A percentile compares a stretch with the other conserved stretches of the same genome.
phyloP scores from a whole-genome alignment of 1,284 basidiomycete genomes.

The Fomitiporia mediterranea region DNA sequence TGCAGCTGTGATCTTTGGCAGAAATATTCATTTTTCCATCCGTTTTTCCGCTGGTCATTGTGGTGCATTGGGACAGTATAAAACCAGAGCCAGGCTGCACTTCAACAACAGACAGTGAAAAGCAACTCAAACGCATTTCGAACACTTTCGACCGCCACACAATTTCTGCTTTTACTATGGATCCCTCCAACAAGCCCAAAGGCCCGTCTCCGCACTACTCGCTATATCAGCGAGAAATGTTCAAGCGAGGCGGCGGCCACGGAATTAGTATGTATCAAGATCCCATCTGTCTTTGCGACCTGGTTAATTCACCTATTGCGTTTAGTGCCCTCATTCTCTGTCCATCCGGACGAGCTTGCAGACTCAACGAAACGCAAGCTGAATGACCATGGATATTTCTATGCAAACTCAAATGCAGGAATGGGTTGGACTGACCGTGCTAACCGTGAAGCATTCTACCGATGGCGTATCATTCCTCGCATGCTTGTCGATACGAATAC shows the following conservation, averaged over 20 bases:
- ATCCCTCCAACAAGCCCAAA: constrained; percentile 48
- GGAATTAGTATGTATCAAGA: constrained; percentile 32
- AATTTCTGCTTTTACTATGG: constrained; percentile 32
- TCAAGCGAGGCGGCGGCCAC: constrained; percentile 40
- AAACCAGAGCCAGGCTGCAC: neutral
- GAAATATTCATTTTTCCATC: neutral
- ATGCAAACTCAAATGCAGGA: constrained; percentile 55
- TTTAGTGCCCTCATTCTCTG: constrained; percentile 36
- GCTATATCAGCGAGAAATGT: constrained; percentile 50
- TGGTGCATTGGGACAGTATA: neutral
- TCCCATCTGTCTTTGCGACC: neutral
- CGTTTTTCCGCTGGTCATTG: neutral
- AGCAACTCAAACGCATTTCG: neutral
- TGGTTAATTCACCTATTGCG: neutral
- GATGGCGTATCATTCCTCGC: constrained; percentile 49
- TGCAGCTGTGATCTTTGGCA: neutral
- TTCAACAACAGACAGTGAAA: neutral
- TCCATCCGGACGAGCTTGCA: constrained; percentile 47
- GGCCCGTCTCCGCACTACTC: constrained; percentile 53
- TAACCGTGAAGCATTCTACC: constrained; percentile 49
- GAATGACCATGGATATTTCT: constrained; percentile 48
- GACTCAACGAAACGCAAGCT: constrained; percentile 47
- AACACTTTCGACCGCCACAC: neutral
- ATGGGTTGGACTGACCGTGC: constrained; percentile 51
- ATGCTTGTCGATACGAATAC: constrained; percentile 56